These are phyloP conservation scores for Miscanthus sacchariflorus DNA, from an alignment of 202 grass and related monocot genomes.

Conservation along the genomic window DNA sequence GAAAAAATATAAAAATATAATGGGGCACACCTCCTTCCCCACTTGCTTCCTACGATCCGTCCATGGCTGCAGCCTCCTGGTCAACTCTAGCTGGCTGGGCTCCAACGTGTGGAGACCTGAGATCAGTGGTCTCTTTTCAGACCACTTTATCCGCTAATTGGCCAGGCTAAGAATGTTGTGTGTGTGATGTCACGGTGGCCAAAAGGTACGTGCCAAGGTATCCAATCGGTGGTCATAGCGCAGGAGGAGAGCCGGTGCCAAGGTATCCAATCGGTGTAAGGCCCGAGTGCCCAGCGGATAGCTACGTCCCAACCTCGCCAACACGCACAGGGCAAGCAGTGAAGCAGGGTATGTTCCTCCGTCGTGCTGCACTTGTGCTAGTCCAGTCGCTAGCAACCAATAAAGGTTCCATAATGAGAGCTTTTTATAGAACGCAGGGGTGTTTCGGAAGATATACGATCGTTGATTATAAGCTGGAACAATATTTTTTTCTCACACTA, in stretches of 20 bases:
- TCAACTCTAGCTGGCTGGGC: conserved; percentile 30
- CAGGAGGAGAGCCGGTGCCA: not conserved
- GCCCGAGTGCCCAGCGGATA: conserved; percentile 28
- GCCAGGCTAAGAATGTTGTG: conserved; percentile 35
- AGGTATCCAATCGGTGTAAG: not conserved
- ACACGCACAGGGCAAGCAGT: not conserved
- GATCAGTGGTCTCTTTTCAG: not conserved
- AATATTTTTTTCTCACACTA: too few relatives aligned
- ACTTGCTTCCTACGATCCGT: not conserved
- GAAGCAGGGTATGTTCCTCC: not conserved
- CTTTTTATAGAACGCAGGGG: not conserved
- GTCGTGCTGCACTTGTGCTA: not conserved
- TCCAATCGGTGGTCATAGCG: conserved; percentile 25
- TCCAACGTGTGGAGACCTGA: conserved; percentile 19
- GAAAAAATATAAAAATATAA: not conserved
- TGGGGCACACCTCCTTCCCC: conserved; percentile 37
- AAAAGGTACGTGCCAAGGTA: not conserved
- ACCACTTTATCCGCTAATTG: conserved; percentile 7
- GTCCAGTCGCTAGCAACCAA: not conserved
- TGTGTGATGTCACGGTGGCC: conserved; percentile 12
- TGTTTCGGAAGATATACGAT: not conserved
- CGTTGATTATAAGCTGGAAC: too few relatives aligned
- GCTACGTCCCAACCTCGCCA: conserved; percentile 37
- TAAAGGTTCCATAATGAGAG: not conserved
- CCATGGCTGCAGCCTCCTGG: not conserved